Base-by-base conservation (phyloP, 2,329 filamentous ascomycete genomes). In the Tothia fuscella region DNA sequence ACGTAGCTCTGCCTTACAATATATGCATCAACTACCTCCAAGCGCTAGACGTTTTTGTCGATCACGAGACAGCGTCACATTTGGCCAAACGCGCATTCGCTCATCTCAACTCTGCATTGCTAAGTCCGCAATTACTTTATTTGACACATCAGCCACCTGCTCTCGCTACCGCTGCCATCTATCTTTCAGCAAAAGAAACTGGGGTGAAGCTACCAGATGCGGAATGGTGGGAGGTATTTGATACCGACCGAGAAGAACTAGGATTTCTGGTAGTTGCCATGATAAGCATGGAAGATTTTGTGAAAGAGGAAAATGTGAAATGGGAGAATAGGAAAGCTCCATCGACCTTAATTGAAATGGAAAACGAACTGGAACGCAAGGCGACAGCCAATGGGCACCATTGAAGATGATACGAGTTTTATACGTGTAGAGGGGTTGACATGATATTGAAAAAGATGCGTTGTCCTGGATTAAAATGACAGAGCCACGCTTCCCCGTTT, bases 221-320 rank as follows among this genome's bases (percentile, higher is more conserved):
- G 36, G 80, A 85, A 48, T 98, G 91, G 91, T 98, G 91, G 91
- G 88, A 95, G 60, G 85, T 96, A 0, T 96, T 96, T 58, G 91
- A 98, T 60, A 84, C 91, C 6, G 88, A 95, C 53, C 72, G 91
- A 38, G 91, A 98, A 65, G 87, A 94, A 57, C 68, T 98, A 26
- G 91, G 91, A 0, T 96, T 96, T 51, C 62, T 96, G 44, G 87
- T 93, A 3, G 84, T 95, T 9, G 87, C 73, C 0, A 75, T 95
- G 72, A 68, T 77, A 47, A 95, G 88, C 53, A 65, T 93, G 42
- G 78, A 82, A 47, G 78, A 75, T 1, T 86, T 82, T 62, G 76
- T 78, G 41, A 63, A 61, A 46, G 68, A 68, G 31, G 78, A 83
- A 53, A 70, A 61, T 51, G 67, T 69, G 38, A 71, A 69, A 38